These are phyloP conservation scores for Phialocephala subalpina DNA, from an alignment of 2,329 filamentous ascomycete genomes.

Conservation along the genomic window DNA sequence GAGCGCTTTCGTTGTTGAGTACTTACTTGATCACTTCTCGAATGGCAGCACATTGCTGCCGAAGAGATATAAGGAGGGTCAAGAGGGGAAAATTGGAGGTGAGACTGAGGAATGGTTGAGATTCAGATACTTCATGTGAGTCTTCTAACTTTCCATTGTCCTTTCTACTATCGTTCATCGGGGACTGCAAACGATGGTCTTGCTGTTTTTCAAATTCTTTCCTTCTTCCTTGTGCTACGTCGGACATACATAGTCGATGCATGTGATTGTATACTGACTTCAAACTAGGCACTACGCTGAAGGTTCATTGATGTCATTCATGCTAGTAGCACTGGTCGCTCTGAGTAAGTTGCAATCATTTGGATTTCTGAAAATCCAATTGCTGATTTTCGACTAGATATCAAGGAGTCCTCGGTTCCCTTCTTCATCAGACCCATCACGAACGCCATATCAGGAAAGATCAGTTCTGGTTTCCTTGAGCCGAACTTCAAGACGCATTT, in stretches of 20 bases:
- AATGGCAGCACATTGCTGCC: constrained; percentile 58
- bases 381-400: constrained; percentile 48
- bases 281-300: constrained; percentile 77
- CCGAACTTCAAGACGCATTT: constrained; percentile 57
- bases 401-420: constrained; percentile 63
- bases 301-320: constrained; percentile 79
- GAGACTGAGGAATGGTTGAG: constrained; percentile 68
- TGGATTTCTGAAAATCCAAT: background rate
- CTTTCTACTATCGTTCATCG: constrained; percentile 67
- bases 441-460: constrained; percentile 56
- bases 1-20: constrained; percentile 82
- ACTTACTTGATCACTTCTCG: constrained; percentile 73
- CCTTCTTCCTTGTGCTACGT: background rate
- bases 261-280: background rate
- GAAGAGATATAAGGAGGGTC: constrained; percentile 62
- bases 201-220: background rate
- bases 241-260: background rate
- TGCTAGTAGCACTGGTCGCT: constrained; percentile 71
- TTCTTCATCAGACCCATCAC: constrained; percentile 76
- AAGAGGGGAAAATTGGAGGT: constrained; percentile 63
- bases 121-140: constrained; percentile 75
- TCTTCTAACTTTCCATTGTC: constrained; percentile 75
- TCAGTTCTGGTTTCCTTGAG: constrained; percentile 54
- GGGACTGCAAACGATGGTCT: constrained; percentile 42
- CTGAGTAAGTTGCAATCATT: constrained; percentile 47